Base-by-base conservation (phyloP, 805 yeast species). In the Schizosaccharomyces octosporus region DNA sequence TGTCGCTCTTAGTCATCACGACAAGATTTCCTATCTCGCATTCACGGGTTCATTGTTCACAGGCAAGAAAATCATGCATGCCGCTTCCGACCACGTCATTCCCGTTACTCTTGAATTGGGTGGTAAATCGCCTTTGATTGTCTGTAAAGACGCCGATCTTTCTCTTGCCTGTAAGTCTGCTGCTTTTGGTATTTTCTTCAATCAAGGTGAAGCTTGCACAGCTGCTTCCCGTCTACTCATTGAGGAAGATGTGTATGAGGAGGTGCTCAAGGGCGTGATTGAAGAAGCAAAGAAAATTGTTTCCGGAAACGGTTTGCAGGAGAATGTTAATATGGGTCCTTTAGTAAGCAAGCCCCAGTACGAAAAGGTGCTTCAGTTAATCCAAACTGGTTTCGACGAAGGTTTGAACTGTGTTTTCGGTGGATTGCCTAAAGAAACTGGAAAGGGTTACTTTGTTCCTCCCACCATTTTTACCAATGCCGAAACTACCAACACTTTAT, bases 401-500 rank as follows among this genome's bases (percentile, higher is more conserved):
- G 60, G 60, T 24, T n/a, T 19, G 13, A 58, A 58, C 6, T 24
- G 39, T 39, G 48, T 58, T 9, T n/a, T 27, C 11, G 60, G 60
- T 32, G 60, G 60, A 31, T 11, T 39, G 13, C 48, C 43, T n/a
- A 45, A 24, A 45, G 11, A 60, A 6, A 15, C 7, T 9, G 51
- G 57, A n/a, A 43, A 41, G 5, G 66, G 66, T 9, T 85, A 72
- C 72, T 87, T 73, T 70, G 75, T 86, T 66, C 77, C 79, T 66
- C 95, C 95, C 63, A 85, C 94, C 3, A 76, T 87, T 55, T 85
- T 86, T 66, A 77, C 82, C 31, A 85, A 84, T 67, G 87, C 84
- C 59, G 77, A 75, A 61, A 82, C 82, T 64, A 70, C 76, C 41
- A 82, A 83, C 80, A 74, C 78, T 63, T 79, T 87, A 60, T 84